Base-by-base conservation (phyloP, 2,329 filamentous ascomycete genomes). In the Botrytis medusae region DNA sequence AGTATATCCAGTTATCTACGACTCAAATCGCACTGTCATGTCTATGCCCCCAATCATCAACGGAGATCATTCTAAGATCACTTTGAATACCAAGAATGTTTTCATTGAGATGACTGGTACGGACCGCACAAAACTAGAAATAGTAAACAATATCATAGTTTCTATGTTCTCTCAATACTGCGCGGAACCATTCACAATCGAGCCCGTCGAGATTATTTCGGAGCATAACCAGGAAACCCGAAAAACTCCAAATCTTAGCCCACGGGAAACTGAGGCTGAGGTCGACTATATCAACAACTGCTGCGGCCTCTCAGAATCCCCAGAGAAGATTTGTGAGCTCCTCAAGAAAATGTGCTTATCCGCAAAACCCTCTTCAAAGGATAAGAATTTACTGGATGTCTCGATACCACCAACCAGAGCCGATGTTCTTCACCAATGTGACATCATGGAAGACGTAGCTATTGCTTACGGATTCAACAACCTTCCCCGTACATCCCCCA, bases 381-480 rank as follows among this genome's bases (percentile, higher is more conserved):
- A 92, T 75, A 83, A 88, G 72, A 91, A 93, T 80, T 84, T 96
- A 68, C 86, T 97, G 74, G 92, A 97, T 79, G 91, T 98, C 42
- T 88, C 91, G 51, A 89, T 98, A 37, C 96, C 96, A 14, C 90
- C 95, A 46, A 98, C 95, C 64, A 90, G 96, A 75, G 95, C 96
- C 65, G 96, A 99, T 82, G 92, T 99, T 60, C 90, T 99, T 46
- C 96, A 99, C 83, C 93, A 98, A 81, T 97, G 94, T 79, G 96
- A 99, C 82, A 93, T 99, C 78, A 99, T 99, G 95, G 96, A 99
- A 84, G 97, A 99, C 81, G 91, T 97, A 32, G 96, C 94, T 59
- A 96, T 99, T 77, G 94, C 94, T 71, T 98, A 98, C 82, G 96
- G 97, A 77, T 99, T 97, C 88, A 99, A 99, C 87, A 94, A 93